Conservation (phyloP, 345 rosid species). For the Melaleuca alternifolia region DNA sequence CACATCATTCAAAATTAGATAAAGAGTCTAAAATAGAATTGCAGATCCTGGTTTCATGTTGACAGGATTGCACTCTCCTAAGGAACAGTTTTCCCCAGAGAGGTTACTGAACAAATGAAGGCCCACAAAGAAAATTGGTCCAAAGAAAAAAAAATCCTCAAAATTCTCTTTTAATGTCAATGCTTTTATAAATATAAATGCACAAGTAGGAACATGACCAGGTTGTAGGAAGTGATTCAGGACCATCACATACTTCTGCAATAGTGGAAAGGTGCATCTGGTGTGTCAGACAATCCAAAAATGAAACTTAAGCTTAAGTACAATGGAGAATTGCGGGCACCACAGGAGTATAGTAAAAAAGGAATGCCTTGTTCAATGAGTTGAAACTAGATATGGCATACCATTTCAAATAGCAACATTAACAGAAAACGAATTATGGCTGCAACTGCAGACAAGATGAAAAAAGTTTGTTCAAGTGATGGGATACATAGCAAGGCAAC, state of each 20-base stretch:
- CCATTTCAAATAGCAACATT: not conserved
- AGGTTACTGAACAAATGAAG: not conserved
- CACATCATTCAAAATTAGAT: not conserved
- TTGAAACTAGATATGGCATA: not conserved
- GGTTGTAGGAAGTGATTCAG: not conserved
- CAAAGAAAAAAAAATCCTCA: not conserved
- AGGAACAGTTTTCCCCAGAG: not conserved
- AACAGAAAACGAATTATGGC: not conserved
- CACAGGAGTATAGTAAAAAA: not conserved
- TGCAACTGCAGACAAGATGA: not conserved
- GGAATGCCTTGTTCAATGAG: not conserved
- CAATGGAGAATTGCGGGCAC: not conserved
- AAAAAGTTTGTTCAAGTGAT: not conserved
- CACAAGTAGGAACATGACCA: not conserved
- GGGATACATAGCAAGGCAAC: not conserved
- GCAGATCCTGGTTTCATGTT: not conserved
- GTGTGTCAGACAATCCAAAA: not conserved
- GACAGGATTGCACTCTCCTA: not conserved
- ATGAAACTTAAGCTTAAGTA: not conserved
- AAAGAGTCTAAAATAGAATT: not conserved
- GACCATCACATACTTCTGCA: not conserved
- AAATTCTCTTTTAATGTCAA: not conserved
- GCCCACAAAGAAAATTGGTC: not conserved
- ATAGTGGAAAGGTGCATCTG: not conserved
- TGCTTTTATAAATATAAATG: not conserved